Percentiles rank a stretch among this genome's conserved stretches.
phyloP scores from a whole-genome alignment of 495 filamentous ascomycete genomes.

The Tuber umbilicatum region DNA sequence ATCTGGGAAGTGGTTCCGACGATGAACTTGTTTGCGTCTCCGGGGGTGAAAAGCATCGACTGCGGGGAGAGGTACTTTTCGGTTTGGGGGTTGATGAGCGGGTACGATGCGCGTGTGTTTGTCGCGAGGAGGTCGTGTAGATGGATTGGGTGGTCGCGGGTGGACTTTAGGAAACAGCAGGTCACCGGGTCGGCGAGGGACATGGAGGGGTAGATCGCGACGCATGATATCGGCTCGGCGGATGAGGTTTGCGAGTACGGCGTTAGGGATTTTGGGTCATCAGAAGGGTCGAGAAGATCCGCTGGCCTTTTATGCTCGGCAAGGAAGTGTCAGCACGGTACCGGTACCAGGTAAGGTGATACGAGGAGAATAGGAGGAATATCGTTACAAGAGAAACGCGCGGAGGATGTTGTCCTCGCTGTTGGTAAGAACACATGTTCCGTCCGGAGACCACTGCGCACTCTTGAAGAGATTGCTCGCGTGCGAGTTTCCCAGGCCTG shows the following conservation, averaged over 20 bases:
- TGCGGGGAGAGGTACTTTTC: constrained; percentile 72
- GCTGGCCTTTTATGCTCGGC: constrained; percentile 48
- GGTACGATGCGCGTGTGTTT: constrained; percentile 56
- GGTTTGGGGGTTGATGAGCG: constrained; percentile 63
- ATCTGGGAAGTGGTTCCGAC: constrained; percentile 69
- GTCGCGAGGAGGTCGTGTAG: constrained; percentile 49
- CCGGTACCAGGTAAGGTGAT: neutral
- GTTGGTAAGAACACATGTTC: constrained; percentile 71
- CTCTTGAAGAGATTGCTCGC: constrained; percentile 53
- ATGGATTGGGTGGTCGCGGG: constrained; percentile 36
- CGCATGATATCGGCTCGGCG: constrained; percentile 64
- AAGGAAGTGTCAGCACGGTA: constrained; percentile 4
- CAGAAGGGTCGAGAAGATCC: constrained; percentile 57
- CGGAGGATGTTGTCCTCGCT: constrained; percentile 61
- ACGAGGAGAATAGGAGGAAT: neutral
- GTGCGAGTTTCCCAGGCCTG: constrained; percentile 4
- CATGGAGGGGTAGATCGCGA: constrained; percentile 72
- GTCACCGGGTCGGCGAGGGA: constrained; percentile 51
- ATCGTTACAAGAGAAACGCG: constrained; percentile 60
- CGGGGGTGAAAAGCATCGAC: constrained; percentile 61
- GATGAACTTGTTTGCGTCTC: constrained; percentile 55
- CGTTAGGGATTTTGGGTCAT: constrained; percentile 48
- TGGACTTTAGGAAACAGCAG: constrained; percentile 32
- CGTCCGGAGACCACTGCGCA: constrained; percentile 69
- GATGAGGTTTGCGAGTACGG: constrained; percentile 57